Evolutionary conservation across 257 asterid genomes (phyloP), one percentile per base, ranked within the genome.

Genomic region (Solanum sejunctum): DNA sequence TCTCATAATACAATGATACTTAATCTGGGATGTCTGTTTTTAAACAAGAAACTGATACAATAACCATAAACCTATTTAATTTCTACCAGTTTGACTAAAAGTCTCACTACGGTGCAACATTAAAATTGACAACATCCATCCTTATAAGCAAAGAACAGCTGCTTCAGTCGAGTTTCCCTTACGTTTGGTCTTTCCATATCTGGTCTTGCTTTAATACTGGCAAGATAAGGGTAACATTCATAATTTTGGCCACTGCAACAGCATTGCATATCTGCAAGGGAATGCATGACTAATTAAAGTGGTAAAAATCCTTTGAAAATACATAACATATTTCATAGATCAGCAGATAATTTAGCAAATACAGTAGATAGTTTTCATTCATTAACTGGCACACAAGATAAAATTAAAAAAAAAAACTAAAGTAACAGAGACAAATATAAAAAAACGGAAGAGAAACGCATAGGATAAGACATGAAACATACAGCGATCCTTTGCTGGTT

Each of bases 151-250:
- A 56, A 43, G 75, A 82, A 60, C 39, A 55, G 81, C 15, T 86
- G 86, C 36, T 69, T 73, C 67, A 85, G 75, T 51, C 69, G 89
- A 87, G 91, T 77, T 70, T 86, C 84, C 93, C 99, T 89, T 88
- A 95, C 99, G 99, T 94, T 90, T 95, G 99, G 88, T 97, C 99
- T 89, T 97, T 97, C 99, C 99, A 97, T 85, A 97, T 97, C 94
- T 97, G 99, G 85, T 97, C 99, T 92, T 97, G 99, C 92, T 97
- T 97, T 92, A 97, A 84, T 88, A 95, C 99, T 2, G 99, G 99
- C 86, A 97, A 88, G 89, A 97, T 97, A 88, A 97, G 99, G 77
- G 99, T 95, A 26, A 93, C 99, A 85, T 95, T 95, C 98, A 97
- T 84, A 87, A 97, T 94, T 93, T 95, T 97, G 81, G 99, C 99